Base-by-base conservation (phyloP, 1,284 basidiomycete genomes). In the Pulveroboletus sp. region DNA sequence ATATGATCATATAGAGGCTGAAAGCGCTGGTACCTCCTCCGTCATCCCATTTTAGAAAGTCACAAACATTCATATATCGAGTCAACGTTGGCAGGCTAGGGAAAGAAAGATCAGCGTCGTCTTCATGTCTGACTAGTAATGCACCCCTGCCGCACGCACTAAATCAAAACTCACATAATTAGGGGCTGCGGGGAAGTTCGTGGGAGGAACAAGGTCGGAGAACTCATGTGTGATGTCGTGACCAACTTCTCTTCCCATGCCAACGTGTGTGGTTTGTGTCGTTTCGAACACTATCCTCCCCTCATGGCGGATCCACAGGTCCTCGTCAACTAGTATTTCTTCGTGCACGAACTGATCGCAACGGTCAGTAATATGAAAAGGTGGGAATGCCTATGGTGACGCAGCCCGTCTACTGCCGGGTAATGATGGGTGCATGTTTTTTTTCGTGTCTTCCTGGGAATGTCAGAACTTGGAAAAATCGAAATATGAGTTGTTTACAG, bases 261-360 rank as follows among this genome's bases (percentile, higher is more conserved):
- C n/a, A n/a, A 58, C 3, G 17, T 17, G 24, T 29, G 52, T 52
- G 24, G 12, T 22, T 35, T 47, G 56, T 5, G 39, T 56, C 8
- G 62, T 54, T 40, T 63, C 62, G 6, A 64, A 64, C 9, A 53
- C 62, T 12, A 57, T 6, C 17, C 62, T 45, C 35, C 65, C 62
- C 49, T 64, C 62, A 24, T 64, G 62, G 22, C 48, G 62, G 3
- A 65, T 28, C 62, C 62, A 64, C n/a, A 52, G 7, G 0, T 46
- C 51, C 42, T 48, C 61, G 24, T 61, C 35, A 7, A 40, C 17
- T 12, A 57, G 14, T 6, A 40, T 35, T 10, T 43, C 28, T 15
- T 45, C 25, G 18, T 39, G 54, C 1, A 2, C 18, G 8, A 44
- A 5, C 1, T 47, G 28, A 2, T 47, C 40, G 20, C 29, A 11